Percentiles rank a stretch among this genome's conserved stretches.
These are phyloP conservation scores for Corniculantispora saksenae DNA, from an alignment of 2,329 filamentous ascomycete species.

Conservation along the genomic window DNA sequence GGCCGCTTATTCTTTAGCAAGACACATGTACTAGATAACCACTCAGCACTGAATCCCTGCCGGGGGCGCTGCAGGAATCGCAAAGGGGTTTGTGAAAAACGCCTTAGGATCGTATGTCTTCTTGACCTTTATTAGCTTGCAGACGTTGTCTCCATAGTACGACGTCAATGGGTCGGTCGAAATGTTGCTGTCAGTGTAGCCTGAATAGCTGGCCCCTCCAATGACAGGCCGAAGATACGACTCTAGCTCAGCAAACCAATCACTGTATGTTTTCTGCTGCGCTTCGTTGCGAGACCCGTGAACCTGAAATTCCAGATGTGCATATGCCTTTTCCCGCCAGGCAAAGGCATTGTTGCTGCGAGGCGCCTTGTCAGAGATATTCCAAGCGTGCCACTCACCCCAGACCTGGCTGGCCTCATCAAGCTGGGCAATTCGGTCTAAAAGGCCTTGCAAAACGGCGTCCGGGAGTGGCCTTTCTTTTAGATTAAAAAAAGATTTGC, in stretches of 20 bases:
- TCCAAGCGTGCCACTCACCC: constrained; percentile 23
- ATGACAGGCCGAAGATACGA: constrained; percentile 14
- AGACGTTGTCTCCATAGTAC: constrained; percentile 22
- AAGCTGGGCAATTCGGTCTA: constrained; percentile 14
- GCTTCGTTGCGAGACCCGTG: constrained; percentile 17
- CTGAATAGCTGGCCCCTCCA: constrained; percentile 22
- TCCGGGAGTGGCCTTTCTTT: constrained; percentile 5
- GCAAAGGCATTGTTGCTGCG: constrained; percentile 18
- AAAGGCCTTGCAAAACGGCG: constrained; percentile 2
- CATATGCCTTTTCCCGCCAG: constrained; percentile 22
- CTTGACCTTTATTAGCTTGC: constrained; percentile 19
- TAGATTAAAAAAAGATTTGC: constrained; percentile 22
- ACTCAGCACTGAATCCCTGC: background rate
- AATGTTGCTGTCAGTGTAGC: constrained; percentile 22
- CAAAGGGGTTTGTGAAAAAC: constrained; percentile 21
- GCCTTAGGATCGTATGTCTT: constrained; percentile 19
- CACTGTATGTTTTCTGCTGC: constrained; percentile 12
- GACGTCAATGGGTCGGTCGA: constrained; percentile 19
- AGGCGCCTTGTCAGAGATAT: constrained; percentile 2
- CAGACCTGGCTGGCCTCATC: constrained; percentile 7
- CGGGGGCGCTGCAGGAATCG: constrained; percentile 7
- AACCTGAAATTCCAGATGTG: constrained; percentile 22
- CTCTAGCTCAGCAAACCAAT: constrained; percentile 18
- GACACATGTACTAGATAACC: background rate
- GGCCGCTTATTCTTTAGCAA: background rate